These are phyloP conservation scores for Talaromyces funiculosus DNA, from an alignment of 2,329 filamentous ascomycete genomes.

Conservation along the genomic window DNA sequence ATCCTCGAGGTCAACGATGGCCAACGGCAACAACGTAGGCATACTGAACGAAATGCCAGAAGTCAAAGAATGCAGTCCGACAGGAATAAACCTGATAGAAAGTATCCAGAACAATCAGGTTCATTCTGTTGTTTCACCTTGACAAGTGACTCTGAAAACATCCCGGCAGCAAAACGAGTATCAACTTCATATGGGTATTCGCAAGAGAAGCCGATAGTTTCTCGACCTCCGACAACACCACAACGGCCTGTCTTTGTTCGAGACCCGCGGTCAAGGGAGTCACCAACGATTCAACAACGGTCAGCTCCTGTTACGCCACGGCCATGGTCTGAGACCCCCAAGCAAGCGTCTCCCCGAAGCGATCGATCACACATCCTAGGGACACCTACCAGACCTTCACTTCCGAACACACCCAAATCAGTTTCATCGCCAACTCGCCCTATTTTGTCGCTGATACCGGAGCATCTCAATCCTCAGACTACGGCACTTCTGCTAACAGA, in stretches of 20 bases:
- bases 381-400: constrained; percentile 13
- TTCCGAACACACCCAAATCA: constrained; percentile 18
- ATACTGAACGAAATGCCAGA: constrained; percentile 13
- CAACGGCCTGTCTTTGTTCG: constrained; percentile 13
- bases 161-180: constrained; percentile 21
- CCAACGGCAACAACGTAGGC: constrained; percentile 14
- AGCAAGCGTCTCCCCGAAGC: constrained; percentile 8
- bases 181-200: constrained; percentile 15
- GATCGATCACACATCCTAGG: background rate
- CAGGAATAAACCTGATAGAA: background rate
- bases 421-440: constrained; percentile 36
- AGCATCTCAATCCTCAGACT: constrained; percentile 59
- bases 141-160: constrained; percentile 24
- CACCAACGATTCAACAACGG: constrained; percentile 10
- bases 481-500: constrained; percentile 69
- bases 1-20: constrained; percentile 58
- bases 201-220: background rate
- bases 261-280: background rate
- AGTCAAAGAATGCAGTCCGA: background rate
- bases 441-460: constrained; percentile 64
- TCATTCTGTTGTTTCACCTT: constrained; percentile 32
- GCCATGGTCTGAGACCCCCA: constrained; percentile 15
- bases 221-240: constrained; percentile 9
- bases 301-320: constrained; percentile 11
- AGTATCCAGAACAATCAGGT: constrained; percentile 13